Percentiles rank a stretch among this genome's conserved stretches.
These are phyloP conservation scores for Mortierella sp. DNA, from an alignment of 371 early-diverging fungal genomes.

Conservation along the genomic window DNA sequence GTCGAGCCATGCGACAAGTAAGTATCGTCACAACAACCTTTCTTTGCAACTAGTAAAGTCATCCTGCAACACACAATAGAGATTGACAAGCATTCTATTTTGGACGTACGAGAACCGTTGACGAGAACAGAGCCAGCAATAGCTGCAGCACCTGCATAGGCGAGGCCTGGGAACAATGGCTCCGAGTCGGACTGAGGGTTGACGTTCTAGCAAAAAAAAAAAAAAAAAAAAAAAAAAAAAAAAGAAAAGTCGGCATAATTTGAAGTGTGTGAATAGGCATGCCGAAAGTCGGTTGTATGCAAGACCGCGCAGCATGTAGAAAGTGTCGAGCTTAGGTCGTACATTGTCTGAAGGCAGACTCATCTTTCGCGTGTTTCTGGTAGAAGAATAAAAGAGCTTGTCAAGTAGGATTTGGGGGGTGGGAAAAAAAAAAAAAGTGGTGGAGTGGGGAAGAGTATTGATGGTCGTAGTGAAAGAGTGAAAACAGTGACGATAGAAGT, in stretches of 20 bases:
- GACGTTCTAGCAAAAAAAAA: constrained; percentile 9
- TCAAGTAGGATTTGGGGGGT: not conserved
- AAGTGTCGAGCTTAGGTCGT: not conserved
- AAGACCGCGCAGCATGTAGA: too few species aligned
- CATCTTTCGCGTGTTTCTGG: constrained; percentile 1
- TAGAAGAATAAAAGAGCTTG: not conserved
- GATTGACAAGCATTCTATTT: not conserved
- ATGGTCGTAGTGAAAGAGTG: not conserved
- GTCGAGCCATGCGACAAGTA: not conserved
- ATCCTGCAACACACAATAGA: not conserved
- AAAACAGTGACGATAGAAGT: not conserved
- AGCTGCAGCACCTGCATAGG: constrained; percentile 37
- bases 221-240: too few species aligned
- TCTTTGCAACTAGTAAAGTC: not conserved
- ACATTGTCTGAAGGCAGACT: not conserved
- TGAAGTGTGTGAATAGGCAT: too few species aligned
- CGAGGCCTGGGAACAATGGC: constrained; percentile 32
- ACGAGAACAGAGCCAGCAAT: constrained; percentile 35
- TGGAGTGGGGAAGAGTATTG: not conserved
- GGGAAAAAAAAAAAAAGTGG: not conserved
- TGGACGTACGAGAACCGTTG: constrained; percentile 27
- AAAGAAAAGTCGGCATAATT: too few species aligned
- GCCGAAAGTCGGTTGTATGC: too few species aligned
- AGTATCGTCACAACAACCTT: not conserved
- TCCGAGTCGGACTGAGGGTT: constrained; percentile 23